Evolutionary conservation across 2,329 filamentous ascomycete genomes (phyloP).

Genomic region (Nannizziopsis barbatae): DNA sequence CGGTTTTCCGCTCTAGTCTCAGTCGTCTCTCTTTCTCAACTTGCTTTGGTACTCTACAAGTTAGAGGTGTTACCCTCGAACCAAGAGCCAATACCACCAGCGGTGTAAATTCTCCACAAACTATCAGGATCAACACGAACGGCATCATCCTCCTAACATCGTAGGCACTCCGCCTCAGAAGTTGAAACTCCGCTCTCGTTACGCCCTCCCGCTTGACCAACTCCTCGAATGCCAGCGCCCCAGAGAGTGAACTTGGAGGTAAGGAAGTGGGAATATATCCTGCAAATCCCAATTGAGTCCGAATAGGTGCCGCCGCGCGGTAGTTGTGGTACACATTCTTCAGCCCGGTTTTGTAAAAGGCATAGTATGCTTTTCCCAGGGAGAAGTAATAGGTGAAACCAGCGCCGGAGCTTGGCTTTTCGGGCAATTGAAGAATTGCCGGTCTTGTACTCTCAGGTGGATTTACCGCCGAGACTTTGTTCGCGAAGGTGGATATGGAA

Average conservation of each 20-base stretch:
- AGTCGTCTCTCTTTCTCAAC: slow-evolving; percentile 45
- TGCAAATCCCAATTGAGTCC: slow-evolving; percentile 24
- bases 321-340: slow-evolving; percentile 62
- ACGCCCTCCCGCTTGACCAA: slow-evolving; percentile 20
- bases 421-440: slow-evolving; percentile 54
- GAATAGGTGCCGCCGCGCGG: slow-evolving; percentile 26
- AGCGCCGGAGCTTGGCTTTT: slow-evolving; percentile 31
- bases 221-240: neutral
- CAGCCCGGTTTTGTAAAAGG: slow-evolving; percentile 81
- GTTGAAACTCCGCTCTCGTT: slow-evolving; percentile 58
- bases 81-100: slow-evolving; percentile 61
- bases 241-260: slow-evolving; percentile 8
- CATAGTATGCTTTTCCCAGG: slow-evolving; percentile 62
- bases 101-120: slow-evolving; percentile 81
- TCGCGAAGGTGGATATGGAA: slow-evolving; percentile 11
- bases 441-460: slow-evolving; percentile 40
- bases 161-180: slow-evolving; percentile 55
- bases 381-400: slow-evolving; percentile 28
- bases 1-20: slow-evolving; percentile 37
- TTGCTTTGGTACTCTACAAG: slow-evolving; percentile 74
- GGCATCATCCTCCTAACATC: slow-evolving; percentile 68
- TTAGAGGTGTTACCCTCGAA: slow-evolving; percentile 60
- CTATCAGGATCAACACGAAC: slow-evolving; percentile 62
- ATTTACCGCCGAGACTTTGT: slow-evolving; percentile 16
- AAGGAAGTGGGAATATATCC: slow-evolving; percentile 26